Base-by-base conservation (phyloP, 352 stramenopile species). In the Phytophthora cryptogea region DNA sequence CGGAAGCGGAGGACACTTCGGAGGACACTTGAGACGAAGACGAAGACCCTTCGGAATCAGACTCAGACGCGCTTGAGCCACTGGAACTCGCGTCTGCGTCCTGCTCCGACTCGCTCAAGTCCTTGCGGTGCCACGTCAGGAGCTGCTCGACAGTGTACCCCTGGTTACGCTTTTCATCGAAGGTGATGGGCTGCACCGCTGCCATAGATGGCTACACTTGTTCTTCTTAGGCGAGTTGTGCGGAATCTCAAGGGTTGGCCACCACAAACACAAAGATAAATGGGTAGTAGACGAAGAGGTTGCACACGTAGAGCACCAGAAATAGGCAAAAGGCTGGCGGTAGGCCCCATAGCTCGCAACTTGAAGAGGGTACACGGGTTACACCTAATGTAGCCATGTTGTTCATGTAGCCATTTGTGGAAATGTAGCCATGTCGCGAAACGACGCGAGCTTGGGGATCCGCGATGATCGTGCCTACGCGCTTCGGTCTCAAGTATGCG, bases 401-500 rank as follows among this genome's bases (percentile, higher is more conserved):
- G 14, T 14, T 28, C 3, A 8, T 23, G n/a, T n/a, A n/a, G n/a
- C n/a, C n/a, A n/a, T n/a, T n/a, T n/a, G n/a, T n/a, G n/a, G n/a
- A 28, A 44, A 44, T 44, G 39, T 44, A 44, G 39, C 37, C 11
- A 32, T 60, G 35, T 41, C 50, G 37, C 35, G 64, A 68, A 72
- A 65, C 66, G 67, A 69, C 57, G 41, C 47, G 36, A 46, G 43
- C 20, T 40, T 28, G 8, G 35, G 17, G 23, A 44, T 49, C 31
- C 3, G 35, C 28, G 44, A 89, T 82, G 83, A 90, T 92, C 77
- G 75, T 80, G 6, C 83, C 86, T 41, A 92, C 72, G 20, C 78
- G 86, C 48, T 88, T 94, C 43, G 86, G 86, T 0, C 76, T 94
- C 72, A 94, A 94, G 76, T 94, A 85, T 63, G 70, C 72, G 50